A percentile compares a stretch with the other conserved stretches of the same genome.
These are phyloP conservation scores for Mortierella sp. DNA, from an alignment of 371 early-diverging fungal species.

Conservation along the genomic window DNA sequence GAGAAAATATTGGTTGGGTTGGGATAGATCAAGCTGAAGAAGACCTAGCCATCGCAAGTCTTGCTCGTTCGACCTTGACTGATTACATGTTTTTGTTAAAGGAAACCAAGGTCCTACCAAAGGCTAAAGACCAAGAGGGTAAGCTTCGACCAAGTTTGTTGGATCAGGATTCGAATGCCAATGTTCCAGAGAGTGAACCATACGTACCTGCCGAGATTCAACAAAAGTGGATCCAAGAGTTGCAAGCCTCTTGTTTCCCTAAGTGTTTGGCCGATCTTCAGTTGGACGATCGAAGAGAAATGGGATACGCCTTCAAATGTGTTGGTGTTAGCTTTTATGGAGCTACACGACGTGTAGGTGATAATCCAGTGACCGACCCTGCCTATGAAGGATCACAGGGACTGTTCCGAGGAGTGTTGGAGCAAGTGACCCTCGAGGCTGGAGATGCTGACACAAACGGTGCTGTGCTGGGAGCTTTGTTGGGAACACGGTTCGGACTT, in stretches of 20 bases:
- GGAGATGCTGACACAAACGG: constrained; percentile 77
- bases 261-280: constrained; percentile 45
- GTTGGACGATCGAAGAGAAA: constrained; percentile 53
- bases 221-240: constrained; percentile 35
- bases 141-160: too few relatives aligned
- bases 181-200: not conserved
- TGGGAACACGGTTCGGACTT: constrained; percentile 70
- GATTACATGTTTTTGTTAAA: constrained; percentile 61
- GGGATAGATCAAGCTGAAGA: constrained; percentile 51
- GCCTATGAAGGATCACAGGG: constrained; percentile 36
- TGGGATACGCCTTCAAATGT: constrained; percentile 68
- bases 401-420: constrained; percentile 29
- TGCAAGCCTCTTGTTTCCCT: constrained; percentile 57
- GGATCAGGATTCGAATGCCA: too few relatives aligned
- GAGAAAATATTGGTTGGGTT: constrained; percentile 43
- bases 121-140: not conserved
- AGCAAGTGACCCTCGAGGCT: constrained; percentile 66
- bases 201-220: constrained; percentile 5
- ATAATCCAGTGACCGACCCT: constrained; percentile 5
- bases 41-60: constrained; percentile 38
- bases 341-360: constrained; percentile 55
- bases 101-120: constrained; percentile 56
- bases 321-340: constrained; percentile 65
- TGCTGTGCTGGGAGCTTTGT: constrained; percentile 69
- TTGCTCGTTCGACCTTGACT: constrained; percentile 60